Evolutionary conservation across 2,329 filamentous ascomycete species (phyloP), one percentile per base, ranked within the genome.

Genomic region (Sporothrix inflata): DNA sequence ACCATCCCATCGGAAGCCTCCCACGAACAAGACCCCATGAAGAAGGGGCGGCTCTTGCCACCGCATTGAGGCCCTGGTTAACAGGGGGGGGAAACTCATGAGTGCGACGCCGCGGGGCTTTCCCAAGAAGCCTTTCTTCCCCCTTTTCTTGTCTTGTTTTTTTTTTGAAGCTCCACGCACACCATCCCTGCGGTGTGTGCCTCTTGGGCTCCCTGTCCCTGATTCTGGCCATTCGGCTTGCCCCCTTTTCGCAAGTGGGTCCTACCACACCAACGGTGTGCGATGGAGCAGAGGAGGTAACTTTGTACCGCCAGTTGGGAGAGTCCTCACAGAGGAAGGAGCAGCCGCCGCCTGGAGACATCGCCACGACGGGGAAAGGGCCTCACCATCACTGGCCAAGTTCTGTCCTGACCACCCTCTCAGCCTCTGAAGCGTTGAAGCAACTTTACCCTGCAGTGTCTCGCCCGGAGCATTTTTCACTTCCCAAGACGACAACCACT

Each of bases 141-240:
- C 63, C 47, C 51, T 72, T 14, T 63, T 55, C 27, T 51, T 60
- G 38, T 16, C 40, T 40, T 69, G 4, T 53, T 40, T 72, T 30
- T 40, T 60, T 21, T 24, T 42, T 42, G 16, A 47, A 47, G 63
- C 42, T 49, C 63, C 61, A 42, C 61, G 38, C 63, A 71, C 49
- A 40, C 51, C 47, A 60, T 71, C 51, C 51, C n/a, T 63, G n/a
- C 34, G 49, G 47, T 47, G 47, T 71, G 34, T 70, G 24, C 27
- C 27, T 66, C 42, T 66, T 16, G 53, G 27, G 53, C n/a, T 45
- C 45, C 63, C n/a, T 27, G 30, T 14, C 47, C n/a, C 49, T 4
- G 11, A 16, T 67, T 69, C 57, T 61, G 34, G 53, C 73, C 73
- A 74, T 67, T 74, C 73, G 73, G 73, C 71, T 74, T 66, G 42